These are phyloP conservation scores for Pistacia integerrima DNA, from an alignment of 345 rosid genomes.

Conservation along the genomic window DNA sequence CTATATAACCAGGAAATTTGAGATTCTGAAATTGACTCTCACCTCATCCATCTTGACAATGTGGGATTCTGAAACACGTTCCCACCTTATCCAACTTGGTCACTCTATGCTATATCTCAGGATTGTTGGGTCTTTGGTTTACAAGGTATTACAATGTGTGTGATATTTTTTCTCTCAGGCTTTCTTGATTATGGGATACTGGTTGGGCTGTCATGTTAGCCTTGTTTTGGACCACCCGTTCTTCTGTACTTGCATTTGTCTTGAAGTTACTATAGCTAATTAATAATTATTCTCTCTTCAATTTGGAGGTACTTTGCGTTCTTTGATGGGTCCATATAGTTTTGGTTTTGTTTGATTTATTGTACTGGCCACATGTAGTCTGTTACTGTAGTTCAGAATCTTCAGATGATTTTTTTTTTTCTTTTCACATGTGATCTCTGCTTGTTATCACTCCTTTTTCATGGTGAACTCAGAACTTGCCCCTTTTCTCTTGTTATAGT, in stretches of 20 bases:
- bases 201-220: neutral
- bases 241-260: neutral
- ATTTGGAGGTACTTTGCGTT: neutral
- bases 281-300: neutral
- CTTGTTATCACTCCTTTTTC: neutral
- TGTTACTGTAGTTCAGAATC: neutral
- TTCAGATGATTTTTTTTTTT: neutral
- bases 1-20: too few species aligned
- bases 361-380: neutral
- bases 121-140: too few species aligned
- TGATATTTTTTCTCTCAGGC: too few species aligned
- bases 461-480: too few species aligned
- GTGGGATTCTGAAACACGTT: too few species aligned
- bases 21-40: too few species aligned
- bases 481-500: neutral
- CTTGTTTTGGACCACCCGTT: neutral
- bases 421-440: neutral
- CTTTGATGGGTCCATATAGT: neutral
- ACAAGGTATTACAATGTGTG: too few species aligned
- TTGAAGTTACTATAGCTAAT: neutral
- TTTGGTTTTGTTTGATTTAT: neutral
- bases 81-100: too few species aligned
- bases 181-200: neutral
- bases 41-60: too few species aligned
- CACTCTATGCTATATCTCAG: too few species aligned